A percentile compares a stretch with the other conserved stretches of the same genome.
phyloP scores from a whole-genome alignment of 1,284 basidiomycete genomes.

The Apiotrichum montevideense region DNA sequence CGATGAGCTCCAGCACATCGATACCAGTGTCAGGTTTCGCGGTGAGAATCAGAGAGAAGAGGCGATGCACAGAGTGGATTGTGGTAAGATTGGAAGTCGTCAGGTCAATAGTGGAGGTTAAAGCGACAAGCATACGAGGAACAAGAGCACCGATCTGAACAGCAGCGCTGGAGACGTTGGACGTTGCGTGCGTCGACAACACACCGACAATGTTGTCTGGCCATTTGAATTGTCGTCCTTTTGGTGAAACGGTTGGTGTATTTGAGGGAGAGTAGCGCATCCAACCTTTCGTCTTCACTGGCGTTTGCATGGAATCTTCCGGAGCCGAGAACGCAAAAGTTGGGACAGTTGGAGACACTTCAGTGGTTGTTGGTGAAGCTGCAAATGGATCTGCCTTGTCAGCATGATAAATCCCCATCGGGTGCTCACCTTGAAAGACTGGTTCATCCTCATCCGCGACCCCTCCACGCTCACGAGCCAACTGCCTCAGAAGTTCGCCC shows the following conservation, averaged over 20 bases:
- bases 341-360: constrained; percentile 11
- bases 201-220: constrained; percentile 20
- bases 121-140: constrained; percentile 26
- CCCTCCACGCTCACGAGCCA: constrained; percentile 21
- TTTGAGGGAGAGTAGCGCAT: constrained; percentile 25
- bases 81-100: constrained; percentile 31
- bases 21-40: constrained; percentile 62
- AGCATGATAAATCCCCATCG: background rate
- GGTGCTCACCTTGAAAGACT: constrained; percentile 7
- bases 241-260: constrained; percentile 5
- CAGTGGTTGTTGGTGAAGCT: background rate
- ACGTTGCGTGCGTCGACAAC: constrained; percentile 19
- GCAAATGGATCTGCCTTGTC: constrained; percentile 12
- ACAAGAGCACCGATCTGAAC: constrained; percentile 25
- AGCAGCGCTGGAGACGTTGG: constrained; percentile 7
- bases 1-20: constrained; percentile 63
- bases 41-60: constrained; percentile 57
- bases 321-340: constrained; percentile 19
- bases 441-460: background rate
- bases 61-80: constrained; percentile 54
- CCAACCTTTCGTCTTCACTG: constrained; percentile 21
- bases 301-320: background rate
- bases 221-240: constrained; percentile 10
- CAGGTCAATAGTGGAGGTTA: constrained; percentile 29
- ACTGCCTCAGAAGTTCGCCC: constrained; percentile 20